Evolutionary conservation across 2,329 filamentous ascomycete species (phyloP).

Genomic region (Dothideomycetes sp.): DNA sequence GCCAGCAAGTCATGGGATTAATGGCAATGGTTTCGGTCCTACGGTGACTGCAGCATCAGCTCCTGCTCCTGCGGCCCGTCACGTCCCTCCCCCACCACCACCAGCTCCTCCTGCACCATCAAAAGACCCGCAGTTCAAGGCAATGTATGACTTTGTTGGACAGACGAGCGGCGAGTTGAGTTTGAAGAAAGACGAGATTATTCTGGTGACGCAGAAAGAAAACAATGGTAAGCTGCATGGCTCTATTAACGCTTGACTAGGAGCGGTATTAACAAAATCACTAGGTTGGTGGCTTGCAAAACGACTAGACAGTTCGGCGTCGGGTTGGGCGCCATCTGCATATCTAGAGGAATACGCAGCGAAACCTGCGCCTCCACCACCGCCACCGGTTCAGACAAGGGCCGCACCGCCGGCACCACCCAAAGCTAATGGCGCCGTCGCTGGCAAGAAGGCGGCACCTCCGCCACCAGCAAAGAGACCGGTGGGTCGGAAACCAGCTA

Average conservation of each 20-base stretch:
- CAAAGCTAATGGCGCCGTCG: conserved; percentile 33
- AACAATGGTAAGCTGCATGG: conserved; percentile 63
- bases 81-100: conserved; percentile 55
- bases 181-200: conserved; percentile 67
- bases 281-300: conserved; percentile 89
- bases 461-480: conserved; percentile 75
- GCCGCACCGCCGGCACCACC: conserved; percentile 56
- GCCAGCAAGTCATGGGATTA: conserved; percentile 34
- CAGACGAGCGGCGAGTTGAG: conserved; percentile 79
- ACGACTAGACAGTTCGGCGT: conserved; percentile 55
- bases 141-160: conserved; percentile 83
- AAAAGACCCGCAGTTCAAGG: conserved; percentile 73
- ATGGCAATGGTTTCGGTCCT: conserved; percentile 39
- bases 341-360: conserved; percentile 77
- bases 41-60: conserved; percentile 31
- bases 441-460: conserved; percentile 62
- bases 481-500: conserved; percentile 60
- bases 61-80: conserved; percentile 36
- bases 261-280: conserved; percentile 3
- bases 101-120: conserved; percentile 50
- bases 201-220: conserved; percentile 90
- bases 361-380: conserved; percentile 47
- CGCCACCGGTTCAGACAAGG: conserved; percentile 35
- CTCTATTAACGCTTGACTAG: neutral
- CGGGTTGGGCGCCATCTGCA: conserved; percentile 88